Percentiles rank a stretch among this genome's conserved stretches.
Conservation (phyloP, 2,329 filamentous ascomycete species). For the Aureobasidium sp. region DNA sequence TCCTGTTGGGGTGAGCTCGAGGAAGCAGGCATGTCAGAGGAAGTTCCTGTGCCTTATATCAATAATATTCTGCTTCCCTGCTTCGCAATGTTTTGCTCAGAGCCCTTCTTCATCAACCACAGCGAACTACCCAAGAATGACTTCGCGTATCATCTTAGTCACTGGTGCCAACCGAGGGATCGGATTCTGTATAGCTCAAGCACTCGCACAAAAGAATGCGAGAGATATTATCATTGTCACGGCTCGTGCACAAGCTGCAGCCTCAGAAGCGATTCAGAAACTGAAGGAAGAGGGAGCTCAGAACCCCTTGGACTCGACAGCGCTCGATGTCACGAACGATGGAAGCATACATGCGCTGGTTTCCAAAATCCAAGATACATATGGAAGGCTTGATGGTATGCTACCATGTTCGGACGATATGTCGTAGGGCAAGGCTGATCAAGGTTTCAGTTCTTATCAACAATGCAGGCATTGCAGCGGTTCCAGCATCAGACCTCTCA, state of each 20-base stretch:
- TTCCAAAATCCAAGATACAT: not conserved
- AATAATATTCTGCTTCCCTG: not conserved
- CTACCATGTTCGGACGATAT: not conserved
- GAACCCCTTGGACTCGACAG: not conserved
- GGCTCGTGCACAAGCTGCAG: not conserved
- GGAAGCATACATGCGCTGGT: not conserved
- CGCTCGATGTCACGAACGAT: not conserved
- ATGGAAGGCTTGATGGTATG: not conserved
- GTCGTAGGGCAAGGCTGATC: not conserved
- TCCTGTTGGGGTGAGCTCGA: not conserved
- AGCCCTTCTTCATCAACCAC: not conserved
- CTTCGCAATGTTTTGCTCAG: not conserved
- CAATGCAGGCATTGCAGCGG: not conserved
- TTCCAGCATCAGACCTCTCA: not conserved
- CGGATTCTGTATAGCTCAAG: not conserved
- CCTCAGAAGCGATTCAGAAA: not conserved
- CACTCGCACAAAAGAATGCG: not conserved
- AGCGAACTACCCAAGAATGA: not conserved
- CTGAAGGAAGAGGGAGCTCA: not conserved
- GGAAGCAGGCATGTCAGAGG: too few species aligned
- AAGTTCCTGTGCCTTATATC: not conserved
- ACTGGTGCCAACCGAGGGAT: not conserved
- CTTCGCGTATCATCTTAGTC: not conserved
- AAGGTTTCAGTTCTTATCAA: not conserved
- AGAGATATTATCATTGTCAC: not conserved